Evolutionary conservation across 2,329 filamentous ascomycete species (phyloP), one percentile per base, ranked within the genome.

Genomic region (Neonectria faginata): DNA sequence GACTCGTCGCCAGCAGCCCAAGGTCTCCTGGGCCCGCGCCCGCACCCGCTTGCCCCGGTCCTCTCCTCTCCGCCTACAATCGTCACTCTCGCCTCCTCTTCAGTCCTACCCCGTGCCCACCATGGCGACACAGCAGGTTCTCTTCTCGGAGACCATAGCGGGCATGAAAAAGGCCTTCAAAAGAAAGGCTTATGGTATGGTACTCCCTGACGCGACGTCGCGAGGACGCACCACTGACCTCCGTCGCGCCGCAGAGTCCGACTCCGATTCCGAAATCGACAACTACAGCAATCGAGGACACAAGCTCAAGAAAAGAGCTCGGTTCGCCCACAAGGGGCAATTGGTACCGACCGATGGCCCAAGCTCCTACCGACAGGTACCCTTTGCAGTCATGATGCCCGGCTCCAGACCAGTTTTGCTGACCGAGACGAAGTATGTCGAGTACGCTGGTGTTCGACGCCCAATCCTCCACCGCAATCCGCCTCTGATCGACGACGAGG

Each of bases 381-480:
- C 83, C 75, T 53, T 54, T 45, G 22, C 33, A 29, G 52, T 62
- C 58, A 60, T 66, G 55, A 66, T 51, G 29, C 33, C 36, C 45
- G 36, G 47, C 56, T 57, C n/a, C 3, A 64, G 51, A 36, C 52
- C 61, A 27, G 31, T 57, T 60, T 61, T 60, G 62, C 77, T 79
- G 64, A 78, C 71, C 60, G 39, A 10, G 55, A 25, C 42, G 45
- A 75, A 94, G 91, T 83, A 85, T 70, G 86, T 94, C 71, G 89
- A 92, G 61, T 92, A 93, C 76, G 91, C 88, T 36, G 92, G 92
- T 64, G 90, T 91, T 74, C 83, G 86, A 63, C 86, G 93, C 75
- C 84, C 89, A 59, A 92, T 94, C 69, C 89, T 97, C 67, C 88
- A 88, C 77, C 88, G 87, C 69, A 95, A 94, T 71, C 91, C 91